phyloP scores from a whole-genome alignment of 2,329 filamentous ascomycete species.

The Chalaropsis thielavioides region DNA sequence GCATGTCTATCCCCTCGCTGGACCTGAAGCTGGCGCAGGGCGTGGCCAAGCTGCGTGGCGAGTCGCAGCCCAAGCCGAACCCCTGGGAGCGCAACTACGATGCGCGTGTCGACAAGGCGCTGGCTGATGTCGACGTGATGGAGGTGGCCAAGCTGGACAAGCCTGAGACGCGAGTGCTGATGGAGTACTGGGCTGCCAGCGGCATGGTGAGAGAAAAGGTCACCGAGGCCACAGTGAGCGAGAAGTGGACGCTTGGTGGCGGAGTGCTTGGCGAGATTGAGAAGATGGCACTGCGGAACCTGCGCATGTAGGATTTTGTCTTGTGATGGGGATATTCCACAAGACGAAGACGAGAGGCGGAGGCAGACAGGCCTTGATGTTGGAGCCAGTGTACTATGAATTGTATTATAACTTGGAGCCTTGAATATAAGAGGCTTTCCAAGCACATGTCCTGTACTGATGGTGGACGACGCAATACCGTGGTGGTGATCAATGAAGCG shows the following conservation, averaged over 20 bases:
- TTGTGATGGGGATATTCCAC: neutral
- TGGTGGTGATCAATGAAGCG: neutral
- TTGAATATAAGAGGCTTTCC: neutral
- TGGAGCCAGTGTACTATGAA: conserved; percentile 14
- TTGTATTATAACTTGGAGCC: conserved; percentile 11
- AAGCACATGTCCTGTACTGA: neutral
- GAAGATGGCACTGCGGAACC: conserved; percentile 40
- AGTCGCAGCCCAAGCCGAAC: conserved; percentile 31
- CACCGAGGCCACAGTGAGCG: conserved; percentile 54
- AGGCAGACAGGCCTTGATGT: neutral
- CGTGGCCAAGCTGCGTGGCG: conserved; percentile 30
- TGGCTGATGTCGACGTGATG: conserved; percentile 37
- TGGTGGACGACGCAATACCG: neutral
- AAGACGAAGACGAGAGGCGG: neutral
- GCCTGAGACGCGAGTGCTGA: conserved; percentile 58
- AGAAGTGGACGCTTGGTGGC: conserved; percentile 71
- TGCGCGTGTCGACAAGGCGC: conserved; percentile 37
- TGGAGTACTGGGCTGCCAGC: conserved; percentile 89
- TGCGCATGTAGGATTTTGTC: conserved; percentile 29
- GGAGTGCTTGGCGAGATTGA: conserved; percentile 81
- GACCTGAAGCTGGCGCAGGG: conserved; percentile 50
- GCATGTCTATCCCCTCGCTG: conserved; percentile 47
- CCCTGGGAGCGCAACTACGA: conserved; percentile 45
- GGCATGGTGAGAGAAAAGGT: conserved; percentile 60
- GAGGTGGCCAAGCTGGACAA: conserved; percentile 55